Conservation (phyloP, 805 yeast species). For the Priceomyces fermenticarens region DNA sequence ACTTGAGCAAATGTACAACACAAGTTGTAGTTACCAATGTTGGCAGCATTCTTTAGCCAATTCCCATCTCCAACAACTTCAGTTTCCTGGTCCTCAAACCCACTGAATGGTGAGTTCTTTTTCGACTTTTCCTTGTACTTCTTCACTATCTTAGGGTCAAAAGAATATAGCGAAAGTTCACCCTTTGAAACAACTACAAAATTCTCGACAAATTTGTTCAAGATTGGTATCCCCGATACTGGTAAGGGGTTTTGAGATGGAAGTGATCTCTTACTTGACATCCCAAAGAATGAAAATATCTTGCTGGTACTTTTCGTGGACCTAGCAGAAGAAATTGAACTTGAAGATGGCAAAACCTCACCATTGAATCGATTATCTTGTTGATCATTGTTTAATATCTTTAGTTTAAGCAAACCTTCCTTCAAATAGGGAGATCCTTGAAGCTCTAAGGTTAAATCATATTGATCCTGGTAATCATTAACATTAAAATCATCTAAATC, state of each 20-base stretch:
- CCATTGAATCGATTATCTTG: constrained; percentile 22
- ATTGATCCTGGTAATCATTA: constrained; percentile 43
- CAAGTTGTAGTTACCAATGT: constrained; percentile 50
- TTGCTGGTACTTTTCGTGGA: constrained; percentile 18
- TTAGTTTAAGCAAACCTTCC: constrained; percentile 60
- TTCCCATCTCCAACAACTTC: constrained; percentile 57
- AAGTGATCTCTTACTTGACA: constrained; percentile 8
- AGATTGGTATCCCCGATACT: constrained; percentile 5
- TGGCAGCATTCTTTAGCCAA: constrained; percentile 64
- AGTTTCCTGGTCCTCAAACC: constrained; percentile 15
- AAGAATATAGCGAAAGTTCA: constrained; percentile 56
- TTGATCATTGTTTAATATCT: constrained; percentile 35
- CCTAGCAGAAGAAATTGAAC: constrained; percentile 8
- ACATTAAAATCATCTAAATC: constrained; percentile 37
- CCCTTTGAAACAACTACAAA: constrained; percentile 71
- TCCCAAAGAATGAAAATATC: constrained; percentile 26
- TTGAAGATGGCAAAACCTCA: constrained; percentile 6
- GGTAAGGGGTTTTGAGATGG: constrained; percentile 1
- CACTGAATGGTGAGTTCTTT: constrained; percentile 10
- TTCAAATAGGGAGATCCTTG: constrained; percentile 77
- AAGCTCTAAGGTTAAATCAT: constrained; percentile 59
- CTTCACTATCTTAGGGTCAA: constrained; percentile 43
- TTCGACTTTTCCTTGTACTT: constrained; percentile 34
- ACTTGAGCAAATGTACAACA: constrained; percentile 50
- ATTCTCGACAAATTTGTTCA: constrained; percentile 39